Percentiles rank a stretch among this genome's conserved stretches.
Evolutionary conservation across 306 rosid species (phyloP).

Genomic region (Vigna angularis): DNA sequence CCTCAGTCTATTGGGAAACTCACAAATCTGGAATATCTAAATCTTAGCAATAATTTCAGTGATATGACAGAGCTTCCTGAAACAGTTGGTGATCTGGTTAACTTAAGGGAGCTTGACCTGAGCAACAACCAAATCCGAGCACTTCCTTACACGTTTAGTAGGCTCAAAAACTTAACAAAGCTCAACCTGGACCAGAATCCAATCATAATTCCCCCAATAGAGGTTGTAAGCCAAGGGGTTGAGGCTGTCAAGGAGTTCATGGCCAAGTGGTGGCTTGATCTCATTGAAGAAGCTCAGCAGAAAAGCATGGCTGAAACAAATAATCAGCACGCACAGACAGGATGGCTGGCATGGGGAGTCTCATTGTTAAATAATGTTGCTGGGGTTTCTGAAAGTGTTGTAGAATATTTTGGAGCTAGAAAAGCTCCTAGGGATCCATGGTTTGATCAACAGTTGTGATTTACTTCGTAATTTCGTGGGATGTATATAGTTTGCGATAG

Average conservation of each 20-base stretch:
- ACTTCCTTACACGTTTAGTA: constrained; percentile 54
- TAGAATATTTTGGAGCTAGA: constrained; percentile 49
- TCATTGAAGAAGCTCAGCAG: constrained; percentile 47
- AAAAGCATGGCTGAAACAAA: constrained; percentile 46
- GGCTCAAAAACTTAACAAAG: constrained; percentile 55
- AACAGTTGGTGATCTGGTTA: constrained; percentile 54
- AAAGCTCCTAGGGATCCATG: constrained; percentile 51
- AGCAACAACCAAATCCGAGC: constrained; percentile 65
- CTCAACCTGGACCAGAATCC: constrained; percentile 65
- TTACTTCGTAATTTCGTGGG: constrained; percentile 23
- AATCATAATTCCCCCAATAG: constrained; percentile 48
- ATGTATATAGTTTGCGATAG: constrained; percentile 12
- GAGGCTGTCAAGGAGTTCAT: constrained; percentile 61
- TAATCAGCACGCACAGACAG: constrained; percentile 48
- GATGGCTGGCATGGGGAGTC: constrained; percentile 63
- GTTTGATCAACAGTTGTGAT: constrained; percentile 53
- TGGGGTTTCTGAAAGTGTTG: constrained; percentile 51
- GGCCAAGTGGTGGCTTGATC: constrained; percentile 51
- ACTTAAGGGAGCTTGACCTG: constrained; percentile 57
- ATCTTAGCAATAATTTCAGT: constrained; percentile 60
- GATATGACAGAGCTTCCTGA: constrained; percentile 61
- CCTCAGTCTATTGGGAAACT: constrained; percentile 58
- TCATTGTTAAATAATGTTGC: constrained; percentile 52
- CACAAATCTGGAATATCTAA: constrained; percentile 59
- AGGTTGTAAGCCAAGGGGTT: constrained; percentile 56